Percentiles rank a stretch among this genome's conserved stretches.
phyloP scores from a whole-genome alignment of 2,329 filamentous ascomycete genomes.

The Paraphaeosphaeria sporulosa region DNA sequence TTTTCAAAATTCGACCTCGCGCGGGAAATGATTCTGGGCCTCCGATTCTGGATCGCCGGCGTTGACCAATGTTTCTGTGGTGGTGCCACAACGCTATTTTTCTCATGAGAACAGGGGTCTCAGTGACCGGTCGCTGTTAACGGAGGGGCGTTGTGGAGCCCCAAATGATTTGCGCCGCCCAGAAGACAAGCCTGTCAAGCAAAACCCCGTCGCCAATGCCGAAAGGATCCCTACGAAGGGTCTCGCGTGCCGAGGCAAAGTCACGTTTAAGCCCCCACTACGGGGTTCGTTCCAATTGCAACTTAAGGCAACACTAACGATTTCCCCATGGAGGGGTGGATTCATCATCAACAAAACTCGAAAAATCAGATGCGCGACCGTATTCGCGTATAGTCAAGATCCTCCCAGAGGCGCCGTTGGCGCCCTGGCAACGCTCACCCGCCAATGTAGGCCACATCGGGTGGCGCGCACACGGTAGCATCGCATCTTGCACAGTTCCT shows the following conservation, averaged over 20 bases:
- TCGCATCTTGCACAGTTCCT: background rate
- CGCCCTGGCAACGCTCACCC: slow-evolving; percentile 5
- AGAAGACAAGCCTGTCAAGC: background rate
- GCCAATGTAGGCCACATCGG: slow-evolving; percentile 1
- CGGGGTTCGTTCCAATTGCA: background rate
- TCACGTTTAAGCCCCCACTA: background rate
- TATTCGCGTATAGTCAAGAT: slow-evolving; percentile 2
- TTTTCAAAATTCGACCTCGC: background rate
- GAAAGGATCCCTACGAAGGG: background rate
- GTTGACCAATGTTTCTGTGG: background rate
- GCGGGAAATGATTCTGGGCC: background rate
- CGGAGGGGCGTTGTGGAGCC: slow-evolving; percentile 1
- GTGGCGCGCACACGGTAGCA: slow-evolving; percentile 8
- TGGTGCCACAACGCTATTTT: background rate
- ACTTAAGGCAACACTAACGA: slow-evolving; percentile 6
- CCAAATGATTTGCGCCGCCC: slow-evolving; percentile 2
- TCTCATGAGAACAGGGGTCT: background rate
- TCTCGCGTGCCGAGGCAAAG: slow-evolving; percentile 5
- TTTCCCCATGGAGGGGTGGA: slow-evolving; percentile 14
- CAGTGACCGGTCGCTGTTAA: background rate
- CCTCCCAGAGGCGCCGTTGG: background rate
- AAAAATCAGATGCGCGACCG: background rate
- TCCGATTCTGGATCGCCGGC: too few species aligned
- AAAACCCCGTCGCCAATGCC: background rate
- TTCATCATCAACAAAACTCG: background rate